A percentile compares a stretch with the other conserved stretches of the same genome.
These are phyloP conservation scores for Yarrowia hollandica DNA, from an alignment of 805 yeast species.

Conservation along the genomic window DNA sequence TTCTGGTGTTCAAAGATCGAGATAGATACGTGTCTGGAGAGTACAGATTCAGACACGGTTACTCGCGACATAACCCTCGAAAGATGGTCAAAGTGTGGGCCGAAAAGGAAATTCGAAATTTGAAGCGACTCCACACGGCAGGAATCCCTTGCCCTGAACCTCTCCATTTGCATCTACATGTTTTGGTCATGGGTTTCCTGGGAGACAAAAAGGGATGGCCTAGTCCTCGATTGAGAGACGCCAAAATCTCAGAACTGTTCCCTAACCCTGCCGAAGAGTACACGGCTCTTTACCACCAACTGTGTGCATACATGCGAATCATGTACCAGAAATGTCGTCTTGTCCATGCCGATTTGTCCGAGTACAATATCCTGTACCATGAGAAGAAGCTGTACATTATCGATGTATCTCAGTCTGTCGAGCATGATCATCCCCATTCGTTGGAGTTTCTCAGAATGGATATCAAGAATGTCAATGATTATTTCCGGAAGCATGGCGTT, in stretches of 20 bases:
- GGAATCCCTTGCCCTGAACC: slow-evolving; percentile 97
- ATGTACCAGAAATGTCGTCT: slow-evolving; percentile 84
- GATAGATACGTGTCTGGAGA: slow-evolving; percentile 97
- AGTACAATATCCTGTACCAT: slow-evolving; percentile 85
- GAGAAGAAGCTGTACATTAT: slow-evolving; percentile 75
- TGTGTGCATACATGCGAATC: slow-evolving; percentile 81
- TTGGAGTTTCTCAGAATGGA: slow-evolving; percentile 96
- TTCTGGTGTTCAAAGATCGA: slow-evolving; percentile 93
- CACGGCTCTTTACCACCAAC: slow-evolving; percentile 67
- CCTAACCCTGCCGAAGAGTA: slow-evolving; percentile 58
- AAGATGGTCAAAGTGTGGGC: slow-evolving; percentile 99
- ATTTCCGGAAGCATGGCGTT: slow-evolving; percentile 72
- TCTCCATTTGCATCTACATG: slow-evolving; percentile 81
- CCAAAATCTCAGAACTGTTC: slow-evolving; percentile 50
- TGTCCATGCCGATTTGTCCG: slow-evolving; percentile 96
- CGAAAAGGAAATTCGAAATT: slow-evolving; percentile 91
- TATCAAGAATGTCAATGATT: slow-evolving; percentile 90
- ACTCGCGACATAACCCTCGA: slow-evolving; percentile 84
- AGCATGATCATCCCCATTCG: slow-evolving; percentile 97
- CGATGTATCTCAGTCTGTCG: slow-evolving; percentile 97
- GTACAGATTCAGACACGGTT: slow-evolving; percentile 83
- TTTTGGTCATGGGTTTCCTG: slow-evolving; percentile 90
- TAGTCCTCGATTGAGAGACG: slow-evolving; percentile 85
- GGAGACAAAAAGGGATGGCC: slow-evolving; percentile 78
- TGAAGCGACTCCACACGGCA: slow-evolving; percentile 72